Evolutionary conservation across 352 stramenopile genomes (phyloP).

Genomic region (Globisporangium alternatum): DNA sequence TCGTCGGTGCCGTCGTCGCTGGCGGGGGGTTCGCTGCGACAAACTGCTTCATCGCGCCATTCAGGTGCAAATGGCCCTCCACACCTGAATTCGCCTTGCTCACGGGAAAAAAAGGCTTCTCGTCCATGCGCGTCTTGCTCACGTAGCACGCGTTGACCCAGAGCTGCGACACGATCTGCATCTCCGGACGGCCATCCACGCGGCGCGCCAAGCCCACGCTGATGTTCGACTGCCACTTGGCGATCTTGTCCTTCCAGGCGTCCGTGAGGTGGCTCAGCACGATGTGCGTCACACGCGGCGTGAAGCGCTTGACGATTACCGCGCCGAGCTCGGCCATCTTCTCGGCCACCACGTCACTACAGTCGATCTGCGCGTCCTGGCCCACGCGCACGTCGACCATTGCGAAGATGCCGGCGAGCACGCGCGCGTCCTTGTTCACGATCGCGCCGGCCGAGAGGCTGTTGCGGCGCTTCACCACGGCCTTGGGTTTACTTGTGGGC

Average conservation of each 20-base stretch:
- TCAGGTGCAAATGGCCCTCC: slow-evolving; percentile 17
- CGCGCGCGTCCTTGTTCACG: slow-evolving; percentile 7
- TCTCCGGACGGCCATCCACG: slow-evolving; percentile 28
- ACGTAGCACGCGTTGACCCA: slow-evolving; percentile 84
- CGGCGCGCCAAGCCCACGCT: slow-evolving; percentile 19
- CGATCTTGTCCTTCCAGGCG: slow-evolving; percentile 69
- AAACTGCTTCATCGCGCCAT: slow-evolving; percentile 20
- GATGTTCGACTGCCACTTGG: slow-evolving; percentile 51
- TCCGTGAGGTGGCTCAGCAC: slow-evolving; percentile 69
- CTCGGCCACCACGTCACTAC: slow-evolving; percentile 61
- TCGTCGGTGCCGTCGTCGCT: neutral
- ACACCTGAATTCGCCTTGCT: slow-evolving; percentile 25
- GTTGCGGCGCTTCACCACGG: slow-evolving; percentile 17
- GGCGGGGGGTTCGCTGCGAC: neutral
- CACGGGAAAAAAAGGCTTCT: slow-evolving; percentile 74
- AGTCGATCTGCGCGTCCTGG: slow-evolving; percentile 71
- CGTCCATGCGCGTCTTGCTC: slow-evolving; percentile 64
- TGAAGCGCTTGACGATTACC: slow-evolving; percentile 63
- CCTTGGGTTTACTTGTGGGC: slow-evolving; percentile 9
- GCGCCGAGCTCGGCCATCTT: slow-evolving; percentile 70
- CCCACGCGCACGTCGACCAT: slow-evolving; percentile 79
- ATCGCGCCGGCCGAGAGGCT: slow-evolving; percentile 11
- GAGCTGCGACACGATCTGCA: slow-evolving; percentile 80
- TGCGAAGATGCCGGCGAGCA: slow-evolving; percentile 48
- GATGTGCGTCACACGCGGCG: slow-evolving; percentile 69